phyloP scores from a whole-genome alignment of 2,329 filamentous ascomycete genomes.

The Chaetomiaceae sp. region DNA sequence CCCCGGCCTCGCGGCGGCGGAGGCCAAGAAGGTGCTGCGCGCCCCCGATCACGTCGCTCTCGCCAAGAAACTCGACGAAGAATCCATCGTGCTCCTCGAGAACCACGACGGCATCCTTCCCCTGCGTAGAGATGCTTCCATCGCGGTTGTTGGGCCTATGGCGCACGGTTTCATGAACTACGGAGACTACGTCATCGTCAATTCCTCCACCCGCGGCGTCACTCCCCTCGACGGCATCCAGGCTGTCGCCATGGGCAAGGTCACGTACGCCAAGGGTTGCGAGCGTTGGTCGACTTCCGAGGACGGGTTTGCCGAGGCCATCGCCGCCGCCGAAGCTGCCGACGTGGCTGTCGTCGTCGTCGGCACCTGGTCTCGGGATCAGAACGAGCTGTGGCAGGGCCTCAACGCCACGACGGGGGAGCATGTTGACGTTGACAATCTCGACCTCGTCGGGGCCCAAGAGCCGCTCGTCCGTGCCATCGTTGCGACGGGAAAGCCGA shows the following conservation, averaged over 20 bases:
- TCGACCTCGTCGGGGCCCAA: constrained; percentile 68
- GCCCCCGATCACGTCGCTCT: constrained; percentile 54
- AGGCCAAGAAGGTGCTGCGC: constrained; percentile 58
- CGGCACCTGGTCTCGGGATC: constrained; percentile 71
- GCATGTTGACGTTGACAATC: constrained; percentile 61
- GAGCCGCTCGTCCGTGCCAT: constrained; percentile 62
- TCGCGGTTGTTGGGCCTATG: constrained; percentile 74
- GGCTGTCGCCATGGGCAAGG: constrained; percentile 52
- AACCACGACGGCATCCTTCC: constrained; percentile 53
- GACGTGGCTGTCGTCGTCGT: constrained; percentile 71
- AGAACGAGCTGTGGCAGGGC: constrained; percentile 64
- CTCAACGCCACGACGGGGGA: constrained; percentile 72
- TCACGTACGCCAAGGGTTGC: constrained; percentile 66
- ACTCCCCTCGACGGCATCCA: constrained; percentile 67
- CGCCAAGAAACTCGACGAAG: constrained; percentile 59
- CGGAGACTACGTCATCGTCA: constrained; percentile 68
- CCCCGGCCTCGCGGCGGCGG: constrained; percentile 49
- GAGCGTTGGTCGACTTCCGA: constrained; percentile 69
- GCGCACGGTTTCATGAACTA: constrained; percentile 69
- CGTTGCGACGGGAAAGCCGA: constrained; percentile 62
- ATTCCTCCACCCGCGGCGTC: constrained; percentile 59
- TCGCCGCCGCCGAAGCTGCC: constrained; percentile 60
- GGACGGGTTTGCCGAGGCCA: constrained; percentile 61
- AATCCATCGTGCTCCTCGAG: constrained; percentile 59
- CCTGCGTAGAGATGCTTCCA: constrained; percentile 58